Percentiles rank a stretch among this genome's conserved stretches.
Evolutionary conservation across 768 basidiomycete species (phyloP).

Genomic region (Termitomyces eurrhizus): DNA sequence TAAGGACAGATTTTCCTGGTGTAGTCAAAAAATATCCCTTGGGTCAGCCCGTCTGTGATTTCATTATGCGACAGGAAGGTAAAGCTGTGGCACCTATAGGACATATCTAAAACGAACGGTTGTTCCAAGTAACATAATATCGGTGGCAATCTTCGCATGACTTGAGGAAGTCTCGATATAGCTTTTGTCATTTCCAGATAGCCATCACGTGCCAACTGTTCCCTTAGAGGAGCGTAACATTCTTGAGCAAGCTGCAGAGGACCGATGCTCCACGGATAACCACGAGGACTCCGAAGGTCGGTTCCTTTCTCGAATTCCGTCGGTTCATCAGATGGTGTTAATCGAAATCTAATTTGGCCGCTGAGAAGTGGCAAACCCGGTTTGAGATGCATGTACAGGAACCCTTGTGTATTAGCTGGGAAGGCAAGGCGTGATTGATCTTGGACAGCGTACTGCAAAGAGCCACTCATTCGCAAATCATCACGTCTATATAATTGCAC

Average conservation of each 20-base stretch:
- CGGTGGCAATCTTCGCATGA: background rate
- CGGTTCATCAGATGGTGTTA: background rate
- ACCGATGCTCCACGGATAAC: background rate
- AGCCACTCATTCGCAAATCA: background rate
- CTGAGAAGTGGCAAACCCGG: background rate
- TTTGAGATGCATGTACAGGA: background rate
- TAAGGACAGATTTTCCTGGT: background rate
- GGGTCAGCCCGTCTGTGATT: too few species aligned
- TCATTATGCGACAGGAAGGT: background rate
- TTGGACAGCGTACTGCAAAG: background rate
- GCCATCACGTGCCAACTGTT: background rate
- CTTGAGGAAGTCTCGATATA: background rate
- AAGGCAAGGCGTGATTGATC: background rate
- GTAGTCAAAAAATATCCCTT: background rate
- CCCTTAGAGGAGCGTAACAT: background rate
- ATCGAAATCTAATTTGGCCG: background rate
- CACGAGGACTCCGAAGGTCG: background rate
- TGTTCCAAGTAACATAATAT: background rate
- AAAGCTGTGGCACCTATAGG: rapidly evolving
- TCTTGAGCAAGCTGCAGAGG: background rate
- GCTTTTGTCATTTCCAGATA: background rate
- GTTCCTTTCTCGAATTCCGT: background rate
- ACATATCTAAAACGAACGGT: background rate
- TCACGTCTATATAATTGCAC: background rate
- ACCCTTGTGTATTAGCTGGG: background rate